These are phyloP conservation scores for Lentinula guzmanii DNA, from an alignment of 768 basidiomycete species.

Conservation along the genomic window DNA sequence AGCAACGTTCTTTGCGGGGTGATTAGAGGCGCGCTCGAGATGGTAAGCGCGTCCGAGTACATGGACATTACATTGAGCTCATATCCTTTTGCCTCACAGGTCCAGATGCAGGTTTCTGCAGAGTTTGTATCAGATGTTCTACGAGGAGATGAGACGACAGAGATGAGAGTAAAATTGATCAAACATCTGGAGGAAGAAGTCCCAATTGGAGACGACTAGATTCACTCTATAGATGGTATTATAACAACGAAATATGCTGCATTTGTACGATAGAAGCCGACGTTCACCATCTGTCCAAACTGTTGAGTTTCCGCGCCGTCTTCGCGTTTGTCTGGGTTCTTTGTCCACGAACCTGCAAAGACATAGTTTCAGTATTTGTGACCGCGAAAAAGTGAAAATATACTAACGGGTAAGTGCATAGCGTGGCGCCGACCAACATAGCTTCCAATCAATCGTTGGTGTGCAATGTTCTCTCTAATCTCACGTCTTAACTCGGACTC, in stretches of 20 bases:
- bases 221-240: background rate
- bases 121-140: constrained; percentile 87
- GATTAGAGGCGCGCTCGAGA: constrained; percentile 87
- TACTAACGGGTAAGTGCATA: constrained; percentile 84
- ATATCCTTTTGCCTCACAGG: constrained; percentile 38
- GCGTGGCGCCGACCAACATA: constrained; percentile 92
- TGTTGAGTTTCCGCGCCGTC: constrained; percentile 89
- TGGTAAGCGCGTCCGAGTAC: constrained; percentile 51
- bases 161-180: constrained; percentile 84
- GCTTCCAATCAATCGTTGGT: constrained; percentile 90
- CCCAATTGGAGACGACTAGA: constrained; percentile 84
- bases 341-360: constrained; percentile 48
- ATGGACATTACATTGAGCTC: background rate
- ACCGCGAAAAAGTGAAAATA: background rate
- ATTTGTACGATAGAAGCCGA: background rate
- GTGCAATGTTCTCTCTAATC: constrained; percentile 86
- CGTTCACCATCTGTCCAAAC: constrained; percentile 41
- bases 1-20: constrained; percentile 96
- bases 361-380: background rate
- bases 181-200: constrained; percentile 96
- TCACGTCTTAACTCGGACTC: constrained; percentile 82
- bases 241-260: background rate
- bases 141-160: constrained; percentile 90
- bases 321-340: constrained; percentile 86
- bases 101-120: constrained; percentile 93